Evolutionary conservation across 805 yeast species (phyloP).

Genomic region (Jamesozyma piceae): DNA sequence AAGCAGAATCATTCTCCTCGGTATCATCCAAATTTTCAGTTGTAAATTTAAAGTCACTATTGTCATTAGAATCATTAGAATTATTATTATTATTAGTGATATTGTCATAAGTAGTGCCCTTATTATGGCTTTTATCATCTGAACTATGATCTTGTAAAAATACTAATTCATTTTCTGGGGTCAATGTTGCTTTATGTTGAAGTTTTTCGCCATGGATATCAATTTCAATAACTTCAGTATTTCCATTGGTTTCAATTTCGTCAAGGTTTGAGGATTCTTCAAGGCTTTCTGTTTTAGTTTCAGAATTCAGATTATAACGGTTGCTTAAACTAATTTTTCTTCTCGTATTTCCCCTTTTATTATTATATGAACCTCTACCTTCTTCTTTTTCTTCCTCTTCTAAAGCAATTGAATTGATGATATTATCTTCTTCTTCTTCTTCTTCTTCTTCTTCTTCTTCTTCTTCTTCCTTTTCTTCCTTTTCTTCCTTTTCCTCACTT

Average conservation of each 20-base stretch:
- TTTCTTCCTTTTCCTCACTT: not conserved
- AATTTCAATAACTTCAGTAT: conserved; percentile 11
- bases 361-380: too few relatives aligned
- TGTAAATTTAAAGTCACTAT: not conserved
- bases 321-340: too few relatives aligned
- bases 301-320: too few relatives aligned
- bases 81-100: not conserved
- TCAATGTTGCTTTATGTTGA: conserved; percentile 13
- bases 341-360: not conserved
- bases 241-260: not conserved
- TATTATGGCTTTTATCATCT: not conserved
- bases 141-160: conserved; percentile 11
- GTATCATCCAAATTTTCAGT: too few relatives aligned
- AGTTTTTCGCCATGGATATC: conserved; percentile 18
- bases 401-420: not conserved
- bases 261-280: not conserved
- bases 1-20: not conserved
- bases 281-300: not conserved
- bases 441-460: conserved; percentile 1
- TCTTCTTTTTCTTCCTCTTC: not conserved
- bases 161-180: conserved; percentile 13
- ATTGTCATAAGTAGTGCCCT: not conserved
- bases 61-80: not conserved
- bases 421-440: not conserved
- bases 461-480: not conserved